Percentiles rank a stretch among this genome's conserved stretches.
phyloP scores from a whole-genome alignment of 352 stramenopile species.

The Blastocystis sp. region DNA sequence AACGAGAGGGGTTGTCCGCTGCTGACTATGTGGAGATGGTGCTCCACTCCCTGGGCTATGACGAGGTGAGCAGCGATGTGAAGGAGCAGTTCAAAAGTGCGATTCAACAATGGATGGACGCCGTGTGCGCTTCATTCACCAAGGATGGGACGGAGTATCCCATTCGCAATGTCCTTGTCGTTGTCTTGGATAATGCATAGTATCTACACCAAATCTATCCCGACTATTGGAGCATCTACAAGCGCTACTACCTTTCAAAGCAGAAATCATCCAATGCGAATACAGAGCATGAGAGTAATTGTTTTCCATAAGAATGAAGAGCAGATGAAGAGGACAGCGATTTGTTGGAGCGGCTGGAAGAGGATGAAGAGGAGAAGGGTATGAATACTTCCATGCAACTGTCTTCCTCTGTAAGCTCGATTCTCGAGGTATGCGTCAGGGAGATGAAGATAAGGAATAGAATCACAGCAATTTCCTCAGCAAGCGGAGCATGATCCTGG shows the following conservation, averaged over 20 bases:
- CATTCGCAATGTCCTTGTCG: background rate
- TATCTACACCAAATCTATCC: constrained; percentile 55
- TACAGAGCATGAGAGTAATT: constrained; percentile 17
- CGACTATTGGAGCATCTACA: constrained; percentile 10
- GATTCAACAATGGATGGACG: background rate
- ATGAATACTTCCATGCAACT: background rate
- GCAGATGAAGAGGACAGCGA: background rate
- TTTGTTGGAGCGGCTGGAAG: background rate
- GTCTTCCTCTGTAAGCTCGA: background rate
- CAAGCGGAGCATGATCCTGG: constrained; percentile 46
- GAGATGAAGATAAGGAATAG: background rate
- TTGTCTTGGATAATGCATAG: background rate
- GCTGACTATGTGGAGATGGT: constrained; percentile 5
- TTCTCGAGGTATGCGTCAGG: background rate
- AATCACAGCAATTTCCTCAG: constrained; percentile 13
- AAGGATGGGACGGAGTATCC: background rate
- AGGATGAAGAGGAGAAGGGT: background rate
- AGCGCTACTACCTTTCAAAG: background rate
- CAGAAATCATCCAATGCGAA: background rate
- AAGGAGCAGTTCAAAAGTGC: background rate
- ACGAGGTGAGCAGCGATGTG: background rate
- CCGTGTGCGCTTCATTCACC: background rate
- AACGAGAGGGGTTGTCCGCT: background rate
- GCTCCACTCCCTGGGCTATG: constrained; percentile 10
- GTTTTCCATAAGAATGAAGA: background rate